A percentile compares a stretch with the other conserved stretches of the same genome.
Conservation (phyloP, 2,329 filamentous ascomycete genomes). For the Hirsutella thompsonii region DNA sequence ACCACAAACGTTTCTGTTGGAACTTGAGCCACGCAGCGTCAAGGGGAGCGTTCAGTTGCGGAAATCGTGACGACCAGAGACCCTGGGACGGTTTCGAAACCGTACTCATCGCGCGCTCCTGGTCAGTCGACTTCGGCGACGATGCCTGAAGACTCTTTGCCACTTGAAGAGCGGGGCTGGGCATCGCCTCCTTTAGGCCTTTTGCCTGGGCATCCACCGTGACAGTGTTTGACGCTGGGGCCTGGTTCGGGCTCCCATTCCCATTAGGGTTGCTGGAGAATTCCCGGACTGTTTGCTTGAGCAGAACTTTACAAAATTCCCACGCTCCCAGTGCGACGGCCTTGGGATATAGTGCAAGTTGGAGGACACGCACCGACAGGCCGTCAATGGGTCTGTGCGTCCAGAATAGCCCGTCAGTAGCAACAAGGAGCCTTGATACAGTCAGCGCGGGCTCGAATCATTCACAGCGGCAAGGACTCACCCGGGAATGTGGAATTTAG, state of each 20-base stretch:
- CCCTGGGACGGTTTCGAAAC: too few species aligned
- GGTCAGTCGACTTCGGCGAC: too few species aligned
- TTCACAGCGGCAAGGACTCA: conserved; percentile 22
- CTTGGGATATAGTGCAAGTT: conserved; percentile 39
- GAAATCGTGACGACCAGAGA: too few species aligned
- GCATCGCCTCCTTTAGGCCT: too few species aligned
- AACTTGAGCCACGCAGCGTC: too few species aligned
- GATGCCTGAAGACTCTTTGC: too few species aligned
- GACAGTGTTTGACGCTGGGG: conserved; percentile 1
- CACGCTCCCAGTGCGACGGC: conserved; percentile 36
- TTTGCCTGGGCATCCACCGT: too few species aligned
- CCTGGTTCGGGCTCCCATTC: too few species aligned
- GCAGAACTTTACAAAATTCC: conserved; percentile 35
- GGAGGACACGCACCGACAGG: conserved; percentile 27
- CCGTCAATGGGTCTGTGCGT: conserved; percentile 35
- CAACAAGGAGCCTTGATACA: conserved; percentile 31
- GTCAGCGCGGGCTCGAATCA: conserved; percentile 1
- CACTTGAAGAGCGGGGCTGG: too few species aligned
- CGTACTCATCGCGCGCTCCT: too few species aligned
- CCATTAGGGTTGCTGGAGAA: conserved; percentile 32
- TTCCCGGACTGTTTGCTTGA: conserved; percentile 29
- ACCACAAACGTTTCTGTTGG: too few species aligned
- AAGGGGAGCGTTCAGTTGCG: too few species aligned
- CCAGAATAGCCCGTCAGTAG: conserved; percentile 34
- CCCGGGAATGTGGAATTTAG: conserved; percentile 46